phyloP scores from a whole-genome alignment of 257 asterid genomes.

The Leptodermis oblonga region DNA sequence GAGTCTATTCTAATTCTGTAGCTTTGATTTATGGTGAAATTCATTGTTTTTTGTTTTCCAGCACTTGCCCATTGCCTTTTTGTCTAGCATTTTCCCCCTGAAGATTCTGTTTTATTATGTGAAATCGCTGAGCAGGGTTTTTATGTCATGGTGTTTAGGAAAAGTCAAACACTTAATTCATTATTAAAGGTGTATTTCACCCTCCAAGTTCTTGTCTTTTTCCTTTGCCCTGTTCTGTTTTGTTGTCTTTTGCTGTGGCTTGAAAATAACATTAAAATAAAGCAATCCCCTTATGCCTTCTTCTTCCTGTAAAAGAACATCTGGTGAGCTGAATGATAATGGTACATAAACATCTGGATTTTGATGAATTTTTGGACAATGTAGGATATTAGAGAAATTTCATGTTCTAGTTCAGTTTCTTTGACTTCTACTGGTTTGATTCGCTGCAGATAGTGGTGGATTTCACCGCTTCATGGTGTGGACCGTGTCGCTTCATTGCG shows the following conservation, averaged over 20 bases:
- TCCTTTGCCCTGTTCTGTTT: neutral
- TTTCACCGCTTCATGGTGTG: conserved; percentile 97
- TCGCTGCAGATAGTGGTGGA: conserved; percentile 70
- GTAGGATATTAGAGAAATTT: neutral
- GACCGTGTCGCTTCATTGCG: conserved; percentile 83
- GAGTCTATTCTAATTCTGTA: no score
- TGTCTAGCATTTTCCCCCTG: neutral
- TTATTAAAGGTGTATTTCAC: no score
- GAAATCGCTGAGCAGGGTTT: neutral
- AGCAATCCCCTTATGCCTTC: no score
- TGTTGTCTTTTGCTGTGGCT: conserved; percentile 1
- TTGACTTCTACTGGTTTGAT: neutral
- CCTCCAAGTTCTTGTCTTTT: neutral
- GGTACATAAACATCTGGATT: no score
- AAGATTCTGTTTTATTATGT: no score
- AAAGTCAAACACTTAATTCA: neutral
- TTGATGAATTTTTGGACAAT: neutral
- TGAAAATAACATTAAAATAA: neutral
- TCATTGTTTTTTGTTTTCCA: neutral
- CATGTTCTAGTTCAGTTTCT: neutral
- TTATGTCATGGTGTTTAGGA: neutral
- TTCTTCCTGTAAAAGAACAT: neutral
- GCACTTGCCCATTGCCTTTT: neutral
- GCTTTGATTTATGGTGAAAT: neutral
- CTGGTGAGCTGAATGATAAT: neutral